Conservation (phyloP, 768 basidiomycete genomes). For the Imleria badia region DNA sequence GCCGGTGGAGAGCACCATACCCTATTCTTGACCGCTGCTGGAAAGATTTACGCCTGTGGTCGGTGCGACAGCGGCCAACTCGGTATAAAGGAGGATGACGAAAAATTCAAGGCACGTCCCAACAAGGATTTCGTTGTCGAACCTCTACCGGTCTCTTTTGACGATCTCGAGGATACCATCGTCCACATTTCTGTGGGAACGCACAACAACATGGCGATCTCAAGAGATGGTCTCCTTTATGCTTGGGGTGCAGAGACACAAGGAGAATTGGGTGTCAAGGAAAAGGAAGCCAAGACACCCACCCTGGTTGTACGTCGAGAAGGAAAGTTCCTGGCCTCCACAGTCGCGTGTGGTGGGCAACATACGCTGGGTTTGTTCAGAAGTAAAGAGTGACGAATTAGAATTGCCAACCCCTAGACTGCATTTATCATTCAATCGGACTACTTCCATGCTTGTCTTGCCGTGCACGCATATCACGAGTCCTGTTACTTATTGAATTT, state of each 20-base stretch:
- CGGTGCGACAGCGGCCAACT: conserved; percentile 83
- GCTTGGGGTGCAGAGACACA: conserved; percentile 80
- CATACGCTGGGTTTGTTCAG: conserved; percentile 73
- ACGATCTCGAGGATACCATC: conserved; percentile 61
- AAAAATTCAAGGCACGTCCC: conserved; percentile 54
- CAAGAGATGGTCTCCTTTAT: conserved; percentile 64
- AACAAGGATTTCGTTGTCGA: conserved; percentile 60
- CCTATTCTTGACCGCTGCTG: conserved; percentile 80
- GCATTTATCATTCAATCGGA: conserved; percentile 19
- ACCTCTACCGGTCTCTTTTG: conserved; percentile 67
- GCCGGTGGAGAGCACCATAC: conserved; percentile 87
- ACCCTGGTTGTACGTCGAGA: conserved; percentile 67
- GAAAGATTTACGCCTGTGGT: conserved; percentile 85
- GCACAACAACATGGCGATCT: conserved; percentile 73
- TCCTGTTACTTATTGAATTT: conserved; percentile 18
- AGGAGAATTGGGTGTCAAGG: conserved; percentile 69
- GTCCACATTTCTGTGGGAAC: conserved; percentile 64
- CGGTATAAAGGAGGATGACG: conserved; percentile 69
- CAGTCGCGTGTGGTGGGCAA: conserved; percentile 74
- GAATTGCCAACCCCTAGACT: conserved; percentile 7
- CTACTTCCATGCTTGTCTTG: conserved; percentile 14
- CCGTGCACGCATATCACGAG: conserved; percentile 18
- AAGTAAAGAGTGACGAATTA: conserved; percentile 44
- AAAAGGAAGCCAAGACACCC: conserved; percentile 62
- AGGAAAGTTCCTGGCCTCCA: conserved; percentile 53